These are phyloP conservation scores for Backusella parvicylindrica DNA, from an alignment of 192 early-diverging fungal genomes.

Conservation along the genomic window DNA sequence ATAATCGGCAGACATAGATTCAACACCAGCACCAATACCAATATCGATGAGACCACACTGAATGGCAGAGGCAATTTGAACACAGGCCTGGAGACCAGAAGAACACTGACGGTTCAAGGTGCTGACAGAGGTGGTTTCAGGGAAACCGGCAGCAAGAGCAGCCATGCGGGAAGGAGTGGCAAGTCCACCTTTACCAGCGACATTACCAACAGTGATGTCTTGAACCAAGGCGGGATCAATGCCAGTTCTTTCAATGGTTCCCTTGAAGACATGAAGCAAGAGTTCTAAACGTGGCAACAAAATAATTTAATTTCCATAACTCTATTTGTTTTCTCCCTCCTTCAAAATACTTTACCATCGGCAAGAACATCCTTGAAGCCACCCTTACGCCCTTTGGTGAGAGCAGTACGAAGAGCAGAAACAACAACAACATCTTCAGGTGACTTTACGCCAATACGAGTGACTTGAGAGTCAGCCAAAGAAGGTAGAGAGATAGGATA, in stretches of 20 bases:
- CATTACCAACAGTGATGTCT: constrained; percentile 94
- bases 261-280: constrained; percentile 72
- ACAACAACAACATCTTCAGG: constrained; percentile 84
- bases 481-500: constrained; percentile 22
- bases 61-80: constrained; percentile 84
- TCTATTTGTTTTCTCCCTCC: too few species aligned
- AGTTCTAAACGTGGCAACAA: constrained; percentile 45
- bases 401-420: constrained; percentile 72
- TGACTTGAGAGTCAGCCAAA: constrained; percentile 20
- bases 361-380: constrained; percentile 77
- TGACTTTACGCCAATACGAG: constrained; percentile 52
- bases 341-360: constrained; percentile 41
- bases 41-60: constrained; percentile 86
- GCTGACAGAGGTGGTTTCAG: constrained; percentile 72
- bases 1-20: constrained; percentile 90
- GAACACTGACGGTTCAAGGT: constrained; percentile 97
- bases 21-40: constrained; percentile 95
- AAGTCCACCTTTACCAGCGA: constrained; percentile 84
- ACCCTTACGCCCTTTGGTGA: constrained; percentile 73
- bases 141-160: constrained; percentile 88
- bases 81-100: constrained; percentile 86
- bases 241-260: constrained; percentile 48
- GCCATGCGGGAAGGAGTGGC: constrained; percentile 91
- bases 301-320: not conserved
- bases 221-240: constrained; percentile 71